Evolutionary conservation across 495 filamentous ascomycete species (phyloP), one percentile per base, ranked within the genome.

Genomic region (Penicillium manginii): DNA sequence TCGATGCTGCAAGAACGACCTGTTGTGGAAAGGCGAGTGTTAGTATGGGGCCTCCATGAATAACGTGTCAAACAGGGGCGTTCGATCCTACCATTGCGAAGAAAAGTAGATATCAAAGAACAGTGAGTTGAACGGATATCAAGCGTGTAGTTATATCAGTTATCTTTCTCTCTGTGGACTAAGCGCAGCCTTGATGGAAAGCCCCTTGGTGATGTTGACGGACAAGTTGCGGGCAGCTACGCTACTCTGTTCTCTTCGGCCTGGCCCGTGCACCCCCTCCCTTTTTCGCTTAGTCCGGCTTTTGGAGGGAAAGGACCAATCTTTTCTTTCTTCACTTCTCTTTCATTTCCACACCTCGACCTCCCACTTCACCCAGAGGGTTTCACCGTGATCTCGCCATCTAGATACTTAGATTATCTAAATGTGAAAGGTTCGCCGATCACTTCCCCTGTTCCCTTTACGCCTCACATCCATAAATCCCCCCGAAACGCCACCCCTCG

Each of bases 1-100:
- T 97, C 69, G 96, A 98, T 54, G 94, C 94, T 76, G 94, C 94
- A 69, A 98, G 91, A 71, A 98, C 90, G 74, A 98, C 94, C 94
- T 96, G 68, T 67, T 56, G 52, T 58, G 68, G 61, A 65, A 63
- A 65, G 60, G 45, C 57, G 42, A 40, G 57, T 54, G 57, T 76
- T 49, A 74, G 71, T 64, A n/a, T 32, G 49, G 35, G 40, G 45
- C 50, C 40, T 33, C 40, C 4, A 52, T 33, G 55, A 48, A 22
- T 21, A 56, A 43, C 19, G 12, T 46, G 31, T 23, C 12, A 23
- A 23, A 4, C 2, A 42, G 19, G 43, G 21, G 46, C 18, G 6
- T 21, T 15, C 12, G 12, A 23, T 32, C 52, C 46, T 61, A 62
- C 73, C 70, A 72, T 68, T 62, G 57, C 66, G 62, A 37, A 49